Conservation (phyloP, 2,329 filamentous ascomycete genomes). For the Magnaporthiopsis rhizophila region DNA sequence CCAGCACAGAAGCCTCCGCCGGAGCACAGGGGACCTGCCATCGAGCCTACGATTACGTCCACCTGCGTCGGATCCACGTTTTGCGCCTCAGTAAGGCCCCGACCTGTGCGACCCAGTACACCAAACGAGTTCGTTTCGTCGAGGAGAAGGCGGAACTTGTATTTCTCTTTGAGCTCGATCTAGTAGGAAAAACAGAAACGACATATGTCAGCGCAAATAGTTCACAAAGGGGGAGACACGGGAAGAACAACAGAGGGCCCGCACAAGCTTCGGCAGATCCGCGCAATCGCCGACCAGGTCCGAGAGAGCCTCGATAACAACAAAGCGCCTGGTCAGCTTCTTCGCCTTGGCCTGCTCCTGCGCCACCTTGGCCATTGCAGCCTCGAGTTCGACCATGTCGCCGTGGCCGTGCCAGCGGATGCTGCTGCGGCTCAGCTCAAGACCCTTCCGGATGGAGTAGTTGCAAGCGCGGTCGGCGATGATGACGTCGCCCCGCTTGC, state of each 20-base stretch:
- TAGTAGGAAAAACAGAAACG: constrained; percentile 22
- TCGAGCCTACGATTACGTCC: constrained; percentile 94
- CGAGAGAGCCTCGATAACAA: constrained; percentile 91
- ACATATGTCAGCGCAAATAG: constrained; percentile 1
- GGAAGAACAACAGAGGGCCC: neutral
- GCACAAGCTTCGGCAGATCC: constrained; percentile 76
- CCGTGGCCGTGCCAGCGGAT: constrained; percentile 95
- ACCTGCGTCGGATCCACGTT: constrained; percentile 90
- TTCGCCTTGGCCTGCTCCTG: constrained; percentile 80
- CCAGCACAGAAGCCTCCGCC: constrained; percentile 96
- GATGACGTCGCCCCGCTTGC: constrained; percentile 94
- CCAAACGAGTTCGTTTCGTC: constrained; percentile 98
- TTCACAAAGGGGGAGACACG: constrained; percentile 1
- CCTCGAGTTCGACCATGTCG: constrained; percentile 88
- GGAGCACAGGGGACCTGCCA: constrained; percentile 82
- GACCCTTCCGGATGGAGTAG: constrained; percentile 86
- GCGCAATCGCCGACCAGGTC: constrained; percentile 82
- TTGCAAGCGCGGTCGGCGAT: constrained; percentile 91
- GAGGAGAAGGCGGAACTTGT: constrained; percentile 96
- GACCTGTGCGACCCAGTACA: constrained; percentile 82
- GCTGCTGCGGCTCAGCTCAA: constrained; percentile 85
- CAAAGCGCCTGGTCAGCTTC: constrained; percentile 84
- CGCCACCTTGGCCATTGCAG: constrained; percentile 73
- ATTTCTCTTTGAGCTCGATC: constrained; percentile 88
- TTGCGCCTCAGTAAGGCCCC: constrained; percentile 89